These are phyloP conservation scores for Eutrema japonicum DNA, from an alignment of 345 rosid species.

Conservation along the genomic window DNA sequence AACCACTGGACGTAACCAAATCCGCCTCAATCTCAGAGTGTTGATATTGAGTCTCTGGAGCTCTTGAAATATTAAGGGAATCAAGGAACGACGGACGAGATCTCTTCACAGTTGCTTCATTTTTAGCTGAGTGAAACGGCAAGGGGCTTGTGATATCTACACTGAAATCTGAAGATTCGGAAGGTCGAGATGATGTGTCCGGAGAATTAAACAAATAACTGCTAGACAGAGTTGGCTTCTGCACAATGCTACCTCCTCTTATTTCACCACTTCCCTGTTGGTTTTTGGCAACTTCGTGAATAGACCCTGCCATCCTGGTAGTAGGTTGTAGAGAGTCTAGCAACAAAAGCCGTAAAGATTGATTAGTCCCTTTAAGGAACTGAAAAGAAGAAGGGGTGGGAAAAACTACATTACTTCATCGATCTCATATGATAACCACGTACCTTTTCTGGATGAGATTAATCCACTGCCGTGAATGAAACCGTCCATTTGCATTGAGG, in stretches of 20 bases:
- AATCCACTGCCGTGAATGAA: conserved; percentile 44
- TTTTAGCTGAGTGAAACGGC: conserved; percentile 45
- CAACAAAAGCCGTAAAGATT: conserved; percentile 38
- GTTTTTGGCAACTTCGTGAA: conserved; percentile 47
- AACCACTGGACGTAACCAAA: conserved; percentile 43
- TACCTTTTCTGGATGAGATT: conserved; percentile 50
- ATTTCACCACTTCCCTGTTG: conserved; percentile 41
- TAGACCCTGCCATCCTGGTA: conserved; percentile 46
- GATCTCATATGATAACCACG: conserved; percentile 23
- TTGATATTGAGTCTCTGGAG: conserved; percentile 53
- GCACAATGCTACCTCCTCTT: conserved; percentile 45
- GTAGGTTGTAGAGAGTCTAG: conserved; percentile 51
- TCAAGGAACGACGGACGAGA: conserved; percentile 91
- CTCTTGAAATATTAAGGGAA: conserved; percentile 68
- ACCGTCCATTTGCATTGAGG: conserved; percentile 39
- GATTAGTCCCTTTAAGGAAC: conserved; percentile 31
- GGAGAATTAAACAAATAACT: conserved; percentile 48
- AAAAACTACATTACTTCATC: conserved; percentile 29
- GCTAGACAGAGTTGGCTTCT: conserved; percentile 52
- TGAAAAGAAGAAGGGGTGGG: conserved; percentile 7
- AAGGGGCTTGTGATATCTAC: conserved; percentile 54
- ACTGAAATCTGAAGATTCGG: conserved; percentile 53
- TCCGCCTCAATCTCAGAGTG: conserved; percentile 47
- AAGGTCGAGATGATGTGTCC: conserved; percentile 42
- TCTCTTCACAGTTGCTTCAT: conserved; percentile 63